Evolutionary conservation across 2,329 filamentous ascomycete genomes (phyloP).

Genomic region (Dactylellina haptotyla): DNA sequence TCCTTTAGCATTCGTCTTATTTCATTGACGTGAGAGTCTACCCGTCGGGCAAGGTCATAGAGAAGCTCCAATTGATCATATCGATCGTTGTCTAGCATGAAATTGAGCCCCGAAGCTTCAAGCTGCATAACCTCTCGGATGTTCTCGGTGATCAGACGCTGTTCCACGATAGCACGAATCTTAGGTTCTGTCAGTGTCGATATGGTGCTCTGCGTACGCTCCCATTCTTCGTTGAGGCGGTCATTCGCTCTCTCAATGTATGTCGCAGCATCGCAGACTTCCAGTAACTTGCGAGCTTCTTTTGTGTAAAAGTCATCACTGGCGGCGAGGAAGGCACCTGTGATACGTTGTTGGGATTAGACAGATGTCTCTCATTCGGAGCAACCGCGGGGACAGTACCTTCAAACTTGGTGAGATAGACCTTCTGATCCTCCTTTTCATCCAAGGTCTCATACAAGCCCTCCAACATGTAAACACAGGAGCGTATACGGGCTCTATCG

Average conservation of each 20-base stretch:
- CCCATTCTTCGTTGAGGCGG: constrained; percentile 81
- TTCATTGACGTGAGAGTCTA: constrained; percentile 77
- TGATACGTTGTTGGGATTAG: background rate
- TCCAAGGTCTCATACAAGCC: constrained; percentile 82
- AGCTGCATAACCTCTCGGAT: constrained; percentile 84
- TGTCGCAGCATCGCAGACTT: constrained; percentile 79
- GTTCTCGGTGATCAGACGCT: constrained; percentile 79
- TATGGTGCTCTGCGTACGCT: constrained; percentile 83
- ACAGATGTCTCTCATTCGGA: background rate
- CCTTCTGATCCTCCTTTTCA: constrained; percentile 79
- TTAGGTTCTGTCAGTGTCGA: constrained; percentile 76
- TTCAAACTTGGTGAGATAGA: constrained; percentile 88
- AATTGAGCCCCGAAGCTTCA: constrained; percentile 82
- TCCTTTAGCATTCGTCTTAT: constrained; percentile 77
- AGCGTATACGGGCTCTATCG: constrained; percentile 81
- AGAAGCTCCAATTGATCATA: constrained; percentile 80
- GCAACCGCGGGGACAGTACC: constrained; percentile 60
- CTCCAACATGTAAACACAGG: constrained; percentile 89
- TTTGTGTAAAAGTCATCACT: constrained; percentile 78
- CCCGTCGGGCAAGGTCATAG: constrained; percentile 79
- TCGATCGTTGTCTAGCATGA: constrained; percentile 92
- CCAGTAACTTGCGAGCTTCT: constrained; percentile 79
- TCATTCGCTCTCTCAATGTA: constrained; percentile 82
- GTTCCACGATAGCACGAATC: constrained; percentile 80
- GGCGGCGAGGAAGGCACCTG: constrained; percentile 72